Conservation (phyloP, 164 flowering plant genomes). For the Cinnamomum micranthum region DNA sequence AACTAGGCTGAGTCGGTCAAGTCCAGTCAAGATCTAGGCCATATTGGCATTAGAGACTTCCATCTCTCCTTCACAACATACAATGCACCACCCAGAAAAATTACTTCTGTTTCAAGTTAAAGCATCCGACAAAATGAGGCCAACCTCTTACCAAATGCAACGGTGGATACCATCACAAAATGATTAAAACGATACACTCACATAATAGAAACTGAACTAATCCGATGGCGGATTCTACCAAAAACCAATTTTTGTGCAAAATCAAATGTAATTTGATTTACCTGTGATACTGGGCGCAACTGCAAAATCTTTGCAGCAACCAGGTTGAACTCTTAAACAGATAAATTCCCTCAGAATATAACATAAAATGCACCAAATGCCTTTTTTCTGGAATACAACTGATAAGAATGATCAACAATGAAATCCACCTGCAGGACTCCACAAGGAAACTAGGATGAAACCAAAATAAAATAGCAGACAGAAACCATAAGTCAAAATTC, state of each 20-base stretch:
- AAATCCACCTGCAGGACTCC: background rate
- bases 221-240: no score
- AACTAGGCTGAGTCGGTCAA: no score
- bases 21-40: no score
- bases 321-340: background rate
- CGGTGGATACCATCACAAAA: no score
- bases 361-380: background rate
- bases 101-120: no score
- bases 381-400: background rate
- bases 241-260: background rate
- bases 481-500: background rate
- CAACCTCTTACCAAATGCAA: no score
- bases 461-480: background rate
- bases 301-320: background rate
- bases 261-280: background rate
- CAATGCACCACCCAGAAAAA: no score
- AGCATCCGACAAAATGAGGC: no score
- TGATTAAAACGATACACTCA: no score
- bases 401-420: background rate
- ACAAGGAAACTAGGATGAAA: background rate
- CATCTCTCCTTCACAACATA: no score
- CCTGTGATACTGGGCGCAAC: background rate
- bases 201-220: no score
- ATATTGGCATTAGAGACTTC: no score
- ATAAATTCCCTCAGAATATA: background rate